Evolutionary conservation across 768 basidiomycete genomes (phyloP).

Genomic region (Gloeostereum incarnatum): DNA sequence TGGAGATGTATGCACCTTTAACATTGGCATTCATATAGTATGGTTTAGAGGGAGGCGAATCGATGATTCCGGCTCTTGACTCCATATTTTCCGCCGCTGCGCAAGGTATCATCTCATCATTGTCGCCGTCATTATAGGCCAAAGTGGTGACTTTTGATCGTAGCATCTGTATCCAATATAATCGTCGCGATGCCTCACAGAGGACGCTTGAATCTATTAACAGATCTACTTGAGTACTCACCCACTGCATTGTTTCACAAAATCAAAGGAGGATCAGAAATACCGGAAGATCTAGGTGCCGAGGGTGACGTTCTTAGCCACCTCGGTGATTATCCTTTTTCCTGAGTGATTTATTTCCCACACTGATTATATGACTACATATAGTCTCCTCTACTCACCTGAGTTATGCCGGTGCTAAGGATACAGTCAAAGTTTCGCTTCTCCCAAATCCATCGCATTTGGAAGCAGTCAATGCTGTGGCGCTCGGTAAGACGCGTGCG

Average conservation of each 20-base stretch:
- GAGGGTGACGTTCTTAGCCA: constrained; percentile 88
- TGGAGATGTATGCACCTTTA: background rate
- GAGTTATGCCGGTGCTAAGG: constrained; percentile 37
- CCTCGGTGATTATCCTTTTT: constrained; percentile 35
- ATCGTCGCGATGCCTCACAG: constrained; percentile 84
- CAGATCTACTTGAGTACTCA: constrained; percentile 61
- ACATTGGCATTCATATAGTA: constrained; percentile 24
- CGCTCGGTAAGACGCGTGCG: constrained; percentile 82
- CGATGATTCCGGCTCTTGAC: constrained; percentile 86
- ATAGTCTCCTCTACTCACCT: constrained; percentile 59
- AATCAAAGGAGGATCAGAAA: constrained; percentile 71
- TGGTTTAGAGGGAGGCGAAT: constrained; percentile 88
- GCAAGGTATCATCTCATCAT: constrained; percentile 26
- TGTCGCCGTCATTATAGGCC: constrained; percentile 9
- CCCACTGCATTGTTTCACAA: constrained; percentile 76
- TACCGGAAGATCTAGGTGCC: constrained; percentile 54
- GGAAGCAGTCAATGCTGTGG: constrained; percentile 85
- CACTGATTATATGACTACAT: background rate
- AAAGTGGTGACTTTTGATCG: no score
- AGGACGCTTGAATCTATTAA: constrained; percentile 79
- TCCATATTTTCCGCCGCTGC: constrained; percentile 63
- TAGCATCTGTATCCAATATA: constrained; percentile 60
- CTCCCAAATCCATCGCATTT: constrained; percentile 77
- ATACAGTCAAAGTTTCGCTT: constrained; percentile 61
- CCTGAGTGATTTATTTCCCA: background rate